Evolutionary conservation across 345 rosid genomes (phyloP).

Genomic region (Psidium guajava): DNA sequence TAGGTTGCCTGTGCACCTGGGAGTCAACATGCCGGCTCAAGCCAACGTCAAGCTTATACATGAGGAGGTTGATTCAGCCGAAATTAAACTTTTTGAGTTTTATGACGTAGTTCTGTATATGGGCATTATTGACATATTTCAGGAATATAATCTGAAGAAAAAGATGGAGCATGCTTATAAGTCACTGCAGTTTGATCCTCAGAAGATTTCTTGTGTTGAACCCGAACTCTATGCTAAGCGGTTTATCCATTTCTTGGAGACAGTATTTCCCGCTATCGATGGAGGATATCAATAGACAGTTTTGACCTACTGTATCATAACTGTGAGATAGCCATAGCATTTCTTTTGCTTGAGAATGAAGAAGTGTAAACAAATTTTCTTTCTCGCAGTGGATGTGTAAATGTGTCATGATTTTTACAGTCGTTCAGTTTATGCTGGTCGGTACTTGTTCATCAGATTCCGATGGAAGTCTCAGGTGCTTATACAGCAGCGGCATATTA

Average conservation of each 20-base stretch:
- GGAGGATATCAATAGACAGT: background rate
- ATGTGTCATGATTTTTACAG: background rate
- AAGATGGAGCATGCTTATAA: slow-evolving; percentile 65
- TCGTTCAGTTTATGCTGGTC: background rate
- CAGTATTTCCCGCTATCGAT: slow-evolving; percentile 42
- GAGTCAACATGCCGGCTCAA: slow-evolving; percentile 97
- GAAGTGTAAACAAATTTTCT: background rate
- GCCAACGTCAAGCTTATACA: slow-evolving; percentile 51
- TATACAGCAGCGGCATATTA: background rate
- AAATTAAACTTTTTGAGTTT: slow-evolving; percentile 73
- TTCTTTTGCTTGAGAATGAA: background rate
- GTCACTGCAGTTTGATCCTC: slow-evolving; percentile 53
- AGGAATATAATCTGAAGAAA: slow-evolving; percentile 73
- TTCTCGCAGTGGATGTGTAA: background rate
- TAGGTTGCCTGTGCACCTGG: slow-evolving; percentile 83
- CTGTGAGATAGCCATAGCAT: background rate
- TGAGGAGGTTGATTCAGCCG: slow-evolving; percentile 33
- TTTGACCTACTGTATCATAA: background rate
- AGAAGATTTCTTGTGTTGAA: slow-evolving; percentile 51
- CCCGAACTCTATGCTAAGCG: slow-evolving; percentile 63
- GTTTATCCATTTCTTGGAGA: slow-evolving; percentile 60
- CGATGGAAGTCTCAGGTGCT: background rate
- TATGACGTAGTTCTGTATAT: slow-evolving; percentile 85
- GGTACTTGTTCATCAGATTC: background rate
- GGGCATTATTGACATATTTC: slow-evolving; percentile 87